Evolutionary conservation across 176 grass and related monocot species (phyloP).

Genomic region (Zizania latifolia): DNA sequence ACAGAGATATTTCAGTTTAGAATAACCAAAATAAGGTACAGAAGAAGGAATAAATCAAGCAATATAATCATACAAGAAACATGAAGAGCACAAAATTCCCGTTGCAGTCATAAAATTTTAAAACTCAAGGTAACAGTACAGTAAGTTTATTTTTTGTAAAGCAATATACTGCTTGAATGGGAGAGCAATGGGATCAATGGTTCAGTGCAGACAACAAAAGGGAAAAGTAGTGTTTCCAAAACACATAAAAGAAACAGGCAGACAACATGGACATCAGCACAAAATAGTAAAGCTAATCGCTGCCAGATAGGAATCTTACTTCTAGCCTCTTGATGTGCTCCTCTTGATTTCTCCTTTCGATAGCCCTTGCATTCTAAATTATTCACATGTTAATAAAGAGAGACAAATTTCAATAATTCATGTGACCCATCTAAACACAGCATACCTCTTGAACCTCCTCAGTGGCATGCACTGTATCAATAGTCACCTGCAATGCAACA

Average conservation of each 20-base stretch:
- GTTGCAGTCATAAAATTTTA: neutral
- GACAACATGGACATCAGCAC: neutral
- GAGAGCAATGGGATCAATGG: neutral
- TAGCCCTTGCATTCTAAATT: conserved; percentile 70
- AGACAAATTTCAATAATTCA: conserved; percentile 16
- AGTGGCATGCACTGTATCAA: conserved; percentile 76
- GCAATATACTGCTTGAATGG: neutral
- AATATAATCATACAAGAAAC: conserved; percentile 12
- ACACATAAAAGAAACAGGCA: neutral
- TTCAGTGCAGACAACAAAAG: neutral
- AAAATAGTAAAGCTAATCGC: neutral
- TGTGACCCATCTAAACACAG: neutral
- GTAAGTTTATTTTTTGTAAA: neutral
- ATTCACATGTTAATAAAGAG: conserved; percentile 32
- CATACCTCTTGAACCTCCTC: conserved; percentile 86
- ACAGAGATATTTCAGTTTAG: conserved; percentile 17
- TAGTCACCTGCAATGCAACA: conserved; percentile 55
- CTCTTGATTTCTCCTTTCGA: conserved; percentile 62
- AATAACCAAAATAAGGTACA: conserved; percentile 14
- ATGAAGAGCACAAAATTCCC: neutral
- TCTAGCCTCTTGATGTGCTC: conserved; percentile 71
- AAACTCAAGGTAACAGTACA: neutral
- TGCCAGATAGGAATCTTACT: conserved; percentile 42
- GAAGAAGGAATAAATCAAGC: neutral
- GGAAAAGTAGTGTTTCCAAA: neutral